Evolutionary conservation across 345 rosid genomes (phyloP), one percentile per base, ranked within the genome.

Genomic region (Dipteronia dyeriana): DNA sequence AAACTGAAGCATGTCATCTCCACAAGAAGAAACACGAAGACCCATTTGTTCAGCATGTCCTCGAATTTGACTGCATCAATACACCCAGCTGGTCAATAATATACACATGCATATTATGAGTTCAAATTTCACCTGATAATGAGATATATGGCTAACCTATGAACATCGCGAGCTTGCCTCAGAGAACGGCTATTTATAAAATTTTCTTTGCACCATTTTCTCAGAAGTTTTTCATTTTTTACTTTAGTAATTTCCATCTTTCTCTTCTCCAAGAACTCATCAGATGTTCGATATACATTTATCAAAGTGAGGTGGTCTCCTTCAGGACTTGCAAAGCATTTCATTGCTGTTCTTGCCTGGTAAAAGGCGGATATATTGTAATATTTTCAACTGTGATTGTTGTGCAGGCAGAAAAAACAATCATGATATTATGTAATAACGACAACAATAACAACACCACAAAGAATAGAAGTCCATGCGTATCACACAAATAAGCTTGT

Each of bases 181-280:
- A 95, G 75, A 63, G 98, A 87, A 68, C 98, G 93, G 80, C 84
- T 73, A 74, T 91, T 95, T 59, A 95, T 86, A 63, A 86, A 93
- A 80, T 93, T 93, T 49, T 87, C 96, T 84, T 82, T 93, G 78
- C 99, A 95, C 99, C 99, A 95, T 85, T 93, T 92, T 74, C 88
- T 88, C 75, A 90, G 38, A 81, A 85, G 47, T 78, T 95, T 90
- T 70, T 89, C 94, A 66, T 76, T 78, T 74, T 88, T 90, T 59
- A 77, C 83, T 73, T 69, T 86, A 74, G 78, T 69, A 51, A 71
- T 62, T 64, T 79, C 85, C 49, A 75, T 76, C 75, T 74, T 85
- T 79, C 85, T 89, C 83, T 91, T 90, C 81, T 84, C 85, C 86
- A 88, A 81, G 45, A 93, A 84, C 76, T 91, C 98, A 80, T 87